Evolutionary conservation across 768 basidiomycete genomes (phyloP), one percentile per base, ranked within the genome.

Genomic region (Lactifluus hygrophoroides): DNA sequence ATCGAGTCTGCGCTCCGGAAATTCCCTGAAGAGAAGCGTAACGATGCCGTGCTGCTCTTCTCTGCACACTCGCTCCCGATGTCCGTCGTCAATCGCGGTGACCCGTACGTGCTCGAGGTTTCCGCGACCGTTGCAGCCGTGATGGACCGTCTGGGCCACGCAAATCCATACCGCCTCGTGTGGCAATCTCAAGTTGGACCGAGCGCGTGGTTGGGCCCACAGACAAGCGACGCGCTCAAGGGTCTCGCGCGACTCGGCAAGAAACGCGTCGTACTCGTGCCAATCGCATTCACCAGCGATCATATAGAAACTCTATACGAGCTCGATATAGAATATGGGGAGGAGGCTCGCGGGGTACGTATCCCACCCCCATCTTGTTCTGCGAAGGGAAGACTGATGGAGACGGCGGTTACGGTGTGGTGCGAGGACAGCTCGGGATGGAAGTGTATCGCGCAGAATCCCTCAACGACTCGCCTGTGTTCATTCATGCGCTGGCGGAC

Each of bases 151-250:
- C 77, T 99, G 23, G 77, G 81, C 11, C 78, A 89, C 65, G 77
- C 81, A 43, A 90, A 90, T 70, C 89, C 95, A 3, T 96, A 87
- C 73, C 88, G 96, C 25, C 78, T 98, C 56, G 91, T 94, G 1
- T 99, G 96, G 96, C 96, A 99, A 75, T 90, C 87, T 6, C 88
- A 98, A 71, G 96, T 99, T 47, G 96, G 96, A 3, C 96, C 96
- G 3, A 88, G 86, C 37, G 90, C 94, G 19, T 98, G 96, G 96
- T 90, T 98, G 82, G 96, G 96, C 4, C 93, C 92, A 76, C 94
- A 97, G 71, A 99, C 96, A 2, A 77, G 81, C 17, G 93, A 91
- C 53, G 90, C 94, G 45, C 74, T 99, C 69, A 92, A 96, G 76
- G 90, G 89, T 17, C 77, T 90, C 43, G 86, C 87, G 51, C 80